Percentiles rank a stretch among this genome's conserved stretches.
These are phyloP conservation scores for Leucoagaricus sp. DNA, from an alignment of 1,284 basidiomycete species.

Conservation along the genomic window DNA sequence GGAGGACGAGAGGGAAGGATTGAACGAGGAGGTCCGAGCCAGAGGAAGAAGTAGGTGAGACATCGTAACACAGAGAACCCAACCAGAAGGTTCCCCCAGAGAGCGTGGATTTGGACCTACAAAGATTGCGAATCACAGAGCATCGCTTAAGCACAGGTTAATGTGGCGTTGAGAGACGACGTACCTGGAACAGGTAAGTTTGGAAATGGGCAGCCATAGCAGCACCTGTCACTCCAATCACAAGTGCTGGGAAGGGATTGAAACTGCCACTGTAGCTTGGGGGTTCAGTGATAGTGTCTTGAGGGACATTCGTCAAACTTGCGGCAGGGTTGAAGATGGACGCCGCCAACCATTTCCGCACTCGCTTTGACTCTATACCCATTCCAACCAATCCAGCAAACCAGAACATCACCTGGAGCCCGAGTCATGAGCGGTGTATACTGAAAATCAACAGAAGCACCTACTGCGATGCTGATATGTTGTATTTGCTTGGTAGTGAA, in stretches of 20 bases:
- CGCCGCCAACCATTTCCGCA: slow-evolving; percentile 71
- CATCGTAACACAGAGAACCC: slow-evolving; percentile 78
- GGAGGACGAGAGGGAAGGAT: slow-evolving; percentile 91
- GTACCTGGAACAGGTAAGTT: slow-evolving; percentile 82
- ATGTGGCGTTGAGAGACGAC: slow-evolving; percentile 15
- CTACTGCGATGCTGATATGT: slow-evolving; percentile 91
- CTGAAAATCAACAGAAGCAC: slow-evolving; percentile 23
- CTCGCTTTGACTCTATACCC: slow-evolving; percentile 79
- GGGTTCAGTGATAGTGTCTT: slow-evolving; percentile 58
- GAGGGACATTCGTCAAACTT: slow-evolving; percentile 33
- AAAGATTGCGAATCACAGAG: slow-evolving; percentile 2
- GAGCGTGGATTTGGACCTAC: slow-evolving; percentile 81
- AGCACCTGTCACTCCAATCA: slow-evolving; percentile 90
- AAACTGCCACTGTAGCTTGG: slow-evolving; percentile 79
- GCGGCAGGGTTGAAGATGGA: slow-evolving; percentile 49
- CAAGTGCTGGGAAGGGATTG: slow-evolving; percentile 93
- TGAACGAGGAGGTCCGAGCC: slow-evolving; percentile 76
- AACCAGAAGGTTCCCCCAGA: slow-evolving; percentile 94
- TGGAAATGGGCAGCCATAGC: slow-evolving; percentile 97
- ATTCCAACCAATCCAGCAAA: slow-evolving; percentile 91
- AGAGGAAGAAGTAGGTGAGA: slow-evolving; percentile 94
- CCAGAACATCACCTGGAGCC: slow-evolving; percentile 82
- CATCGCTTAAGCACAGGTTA: slow-evolving; percentile 8
- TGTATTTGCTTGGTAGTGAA: slow-evolving; percentile 94
- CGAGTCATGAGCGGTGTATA: slow-evolving; percentile 6